Evolutionary conservation across 2,329 filamentous ascomycete species (phyloP).

Genomic region (Diaporthe caulivora): DNA sequence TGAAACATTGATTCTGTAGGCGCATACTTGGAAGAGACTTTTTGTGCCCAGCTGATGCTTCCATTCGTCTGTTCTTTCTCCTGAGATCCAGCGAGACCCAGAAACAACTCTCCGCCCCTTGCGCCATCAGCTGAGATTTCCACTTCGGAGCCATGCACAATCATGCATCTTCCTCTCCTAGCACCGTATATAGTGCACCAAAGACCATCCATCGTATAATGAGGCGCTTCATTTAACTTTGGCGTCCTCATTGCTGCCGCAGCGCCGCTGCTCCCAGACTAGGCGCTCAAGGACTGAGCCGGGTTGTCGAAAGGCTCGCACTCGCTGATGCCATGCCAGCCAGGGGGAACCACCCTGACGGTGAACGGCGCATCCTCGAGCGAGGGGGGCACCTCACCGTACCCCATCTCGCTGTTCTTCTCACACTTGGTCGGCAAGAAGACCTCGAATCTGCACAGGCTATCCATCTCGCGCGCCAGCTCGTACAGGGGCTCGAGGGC

Average conservation of each 20-base stretch:
- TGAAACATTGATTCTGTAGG: too few relatives aligned
- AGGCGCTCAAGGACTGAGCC: background rate
- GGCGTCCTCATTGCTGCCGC: background rate
- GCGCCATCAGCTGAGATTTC: too few relatives aligned
- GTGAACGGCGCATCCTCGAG: constrained; percentile 17
- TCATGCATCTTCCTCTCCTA: too few relatives aligned
- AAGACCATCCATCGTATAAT: too few relatives aligned
- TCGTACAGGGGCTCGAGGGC: constrained; percentile 7
- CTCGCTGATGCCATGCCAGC: constrained; percentile 9
- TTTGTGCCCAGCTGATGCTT: too few relatives aligned
- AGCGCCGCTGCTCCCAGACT: background rate
- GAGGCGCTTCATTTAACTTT: too few relatives aligned
- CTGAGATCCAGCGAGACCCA: too few relatives aligned
- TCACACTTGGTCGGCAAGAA: background rate
- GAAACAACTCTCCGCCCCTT: too few relatives aligned
- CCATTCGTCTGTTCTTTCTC: too few relatives aligned
- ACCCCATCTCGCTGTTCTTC: background rate
- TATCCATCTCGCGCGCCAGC: background rate
- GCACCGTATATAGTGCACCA: too few relatives aligned
- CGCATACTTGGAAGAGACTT: too few relatives aligned
- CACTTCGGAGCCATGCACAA: too few relatives aligned
- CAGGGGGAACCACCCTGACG: constrained; percentile 14
- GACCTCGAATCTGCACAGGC: constrained; percentile 26
- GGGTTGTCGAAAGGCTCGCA: background rate
- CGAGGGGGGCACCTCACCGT: background rate